Percentiles rank a stretch among this genome's conserved stretches.
Evolutionary conservation across 2,329 filamentous ascomycete species (phyloP).

Genomic region (Trematosphaeria pertusa): DNA sequence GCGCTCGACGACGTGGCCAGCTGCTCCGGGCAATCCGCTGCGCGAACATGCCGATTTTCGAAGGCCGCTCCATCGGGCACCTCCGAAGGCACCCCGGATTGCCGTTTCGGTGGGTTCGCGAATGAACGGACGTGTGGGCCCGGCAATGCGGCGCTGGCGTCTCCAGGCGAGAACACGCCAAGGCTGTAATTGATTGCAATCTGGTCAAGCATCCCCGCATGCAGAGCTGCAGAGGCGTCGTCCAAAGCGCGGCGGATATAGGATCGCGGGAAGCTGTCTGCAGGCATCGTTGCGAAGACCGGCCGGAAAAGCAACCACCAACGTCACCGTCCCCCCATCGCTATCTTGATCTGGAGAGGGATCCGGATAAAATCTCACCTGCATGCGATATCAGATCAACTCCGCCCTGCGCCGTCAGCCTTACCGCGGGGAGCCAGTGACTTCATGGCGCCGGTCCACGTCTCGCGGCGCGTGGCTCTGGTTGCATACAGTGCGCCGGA

Average conservation of each 20-base stretch:
- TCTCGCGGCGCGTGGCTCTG: slow-evolving; percentile 27
- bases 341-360: background rate
- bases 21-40: no score
- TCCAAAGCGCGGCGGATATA: no score
- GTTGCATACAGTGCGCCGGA: slow-evolving; percentile 12
- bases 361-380: background rate
- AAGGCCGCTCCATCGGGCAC: background rate
- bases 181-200: slow-evolving; percentile 2
- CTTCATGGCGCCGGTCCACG: slow-evolving; percentile 24
- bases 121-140: background rate
- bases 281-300: background rate
- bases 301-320: no score
- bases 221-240: background rate
- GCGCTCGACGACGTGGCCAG: no score
- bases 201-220: background rate
- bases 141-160: background rate
- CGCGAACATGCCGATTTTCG: no score
- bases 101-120: slow-evolving; percentile 1
- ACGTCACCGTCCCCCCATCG: background rate
- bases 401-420: slow-evolving; percentile 11
- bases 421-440: slow-evolving; percentile 15
- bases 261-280: background rate
- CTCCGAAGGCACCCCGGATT: slow-evolving; percentile 7
- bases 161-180: background rate
- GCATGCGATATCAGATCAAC: slow-evolving; percentile 8